These are phyloP conservation scores for Monilinia laxa DNA, from an alignment of 2,329 filamentous ascomycete genomes.

Conservation along the genomic window DNA sequence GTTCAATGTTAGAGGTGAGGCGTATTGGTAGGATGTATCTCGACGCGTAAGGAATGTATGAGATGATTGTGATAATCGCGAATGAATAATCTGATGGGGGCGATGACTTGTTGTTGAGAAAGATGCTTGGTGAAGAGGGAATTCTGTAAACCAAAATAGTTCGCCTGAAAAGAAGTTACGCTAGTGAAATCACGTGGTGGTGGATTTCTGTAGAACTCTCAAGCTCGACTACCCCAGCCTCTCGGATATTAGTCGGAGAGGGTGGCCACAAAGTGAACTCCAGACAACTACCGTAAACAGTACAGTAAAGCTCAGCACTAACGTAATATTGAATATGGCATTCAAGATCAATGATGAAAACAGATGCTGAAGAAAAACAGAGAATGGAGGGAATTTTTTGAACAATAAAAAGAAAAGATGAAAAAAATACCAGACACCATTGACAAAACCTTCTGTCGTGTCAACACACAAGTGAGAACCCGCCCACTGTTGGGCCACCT, in stretches of 20 bases:
- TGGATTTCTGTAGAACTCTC: constrained; percentile 24
- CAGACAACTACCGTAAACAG: constrained; percentile 6
- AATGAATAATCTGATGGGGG: constrained; percentile 27
- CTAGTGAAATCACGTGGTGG: constrained; percentile 24
- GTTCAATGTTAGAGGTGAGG: constrained; percentile 22
- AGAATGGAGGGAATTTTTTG: neutral
- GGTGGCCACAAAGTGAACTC: constrained; percentile 16
- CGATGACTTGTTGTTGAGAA: constrained; percentile 29
- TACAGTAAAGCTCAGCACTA: constrained; percentile 16
- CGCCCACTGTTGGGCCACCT: constrained; percentile 22
- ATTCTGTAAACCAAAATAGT: constrained; percentile 28
- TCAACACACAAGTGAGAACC: constrained; percentile 29
- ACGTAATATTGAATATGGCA: constrained; percentile 1
- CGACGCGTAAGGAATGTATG: constrained; percentile 31
- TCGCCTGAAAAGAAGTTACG: constrained; percentile 27
- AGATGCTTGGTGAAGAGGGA: constrained; percentile 22
- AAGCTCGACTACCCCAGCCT: constrained; percentile 22
- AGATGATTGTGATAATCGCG: constrained; percentile 25
- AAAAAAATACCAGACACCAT: constrained; percentile 22
- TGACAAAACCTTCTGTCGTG: constrained; percentile 31
- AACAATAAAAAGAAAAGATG: constrained; percentile 1
- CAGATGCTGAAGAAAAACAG: constrained; percentile 10
- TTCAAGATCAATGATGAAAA: constrained; percentile 16
- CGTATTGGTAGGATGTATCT: constrained; percentile 19
- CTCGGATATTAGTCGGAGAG: constrained; percentile 24